phyloP scores from a whole-genome alignment of 176 grass and related monocot species.

The Triticum monococcum region DNA sequence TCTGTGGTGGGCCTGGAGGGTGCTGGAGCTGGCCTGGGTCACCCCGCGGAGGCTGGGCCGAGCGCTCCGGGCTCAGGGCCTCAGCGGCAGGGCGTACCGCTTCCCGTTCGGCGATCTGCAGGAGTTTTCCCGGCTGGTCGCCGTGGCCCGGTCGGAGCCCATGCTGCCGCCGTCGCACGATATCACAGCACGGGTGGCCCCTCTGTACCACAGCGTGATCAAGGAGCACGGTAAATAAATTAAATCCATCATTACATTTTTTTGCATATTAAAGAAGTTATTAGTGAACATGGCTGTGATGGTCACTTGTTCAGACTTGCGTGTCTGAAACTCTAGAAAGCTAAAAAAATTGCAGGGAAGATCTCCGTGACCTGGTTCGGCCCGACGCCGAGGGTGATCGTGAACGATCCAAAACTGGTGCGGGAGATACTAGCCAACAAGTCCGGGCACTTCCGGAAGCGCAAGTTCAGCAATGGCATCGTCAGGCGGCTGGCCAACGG shows the following conservation, averaged over 20 bases:
- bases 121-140: conserved; percentile 9
- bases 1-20: not conserved
- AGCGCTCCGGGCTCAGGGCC: conserved; percentile 35
- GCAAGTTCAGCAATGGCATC: not conserved
- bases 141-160: conserved; percentile 29
- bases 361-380: conserved; percentile 38
- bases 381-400: conserved; percentile 17
- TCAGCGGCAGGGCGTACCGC: conserved; percentile 19
- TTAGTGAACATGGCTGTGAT: not conserved
- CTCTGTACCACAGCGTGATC: conserved; percentile 9
- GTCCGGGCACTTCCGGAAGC: conserved; percentile 16
- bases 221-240: conserved; percentile 20
- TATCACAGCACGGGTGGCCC: conserved; percentile 31
- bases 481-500: not conserved
- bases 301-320: not conserved
- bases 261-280: not conserved
- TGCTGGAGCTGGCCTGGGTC: conserved; percentile 22
- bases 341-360: conserved; percentile 21
- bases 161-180: conserved; percentile 35
- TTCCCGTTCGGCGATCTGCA: conserved; percentile 28
- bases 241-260: not conserved
- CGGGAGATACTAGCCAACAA: conserved; percentile 32
- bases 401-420: conserved; percentile 36
- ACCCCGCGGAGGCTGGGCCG: conserved; percentile 27
- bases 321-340: not conserved